phyloP scores from a whole-genome alignment of 768 basidiomycete species.

The Auricularia sp. region DNA sequence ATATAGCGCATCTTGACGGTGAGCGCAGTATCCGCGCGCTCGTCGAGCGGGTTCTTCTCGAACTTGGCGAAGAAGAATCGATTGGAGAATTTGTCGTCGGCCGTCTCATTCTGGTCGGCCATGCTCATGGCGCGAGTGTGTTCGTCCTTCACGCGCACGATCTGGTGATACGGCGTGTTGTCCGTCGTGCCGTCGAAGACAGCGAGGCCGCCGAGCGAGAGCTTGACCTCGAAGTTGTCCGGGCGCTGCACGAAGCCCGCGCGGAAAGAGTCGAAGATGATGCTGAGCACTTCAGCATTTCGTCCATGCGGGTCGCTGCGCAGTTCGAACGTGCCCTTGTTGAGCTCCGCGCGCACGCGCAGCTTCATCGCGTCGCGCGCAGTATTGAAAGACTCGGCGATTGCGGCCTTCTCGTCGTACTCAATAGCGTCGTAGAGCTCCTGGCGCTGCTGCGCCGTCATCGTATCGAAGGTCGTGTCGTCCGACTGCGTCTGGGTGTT shows the following conservation, averaged over 20 bases:
- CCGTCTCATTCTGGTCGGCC: constrained; percentile 21
- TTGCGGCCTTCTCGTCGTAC: constrained; percentile 78
- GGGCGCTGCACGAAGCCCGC: constrained; percentile 78
- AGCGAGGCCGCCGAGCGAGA: constrained; percentile 77
- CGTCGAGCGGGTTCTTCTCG: constrained; percentile 86
- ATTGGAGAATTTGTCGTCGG: constrained; percentile 23
- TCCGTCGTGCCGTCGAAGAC: constrained; percentile 88
- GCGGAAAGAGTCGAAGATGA: constrained; percentile 79
- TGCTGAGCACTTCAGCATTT: constrained; percentile 65
- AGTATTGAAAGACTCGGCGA: constrained; percentile 56
- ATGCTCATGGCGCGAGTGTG: constrained; percentile 13
- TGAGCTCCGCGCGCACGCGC: constrained; percentile 64
- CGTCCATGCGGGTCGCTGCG: constrained; percentile 57
- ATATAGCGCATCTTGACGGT: constrained; percentile 87
- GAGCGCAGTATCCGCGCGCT: constrained; percentile 82
- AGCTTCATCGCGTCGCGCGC: constrained; percentile 75
- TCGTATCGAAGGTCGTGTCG: constrained; percentile 41
- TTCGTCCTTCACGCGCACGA: constrained; percentile 70
- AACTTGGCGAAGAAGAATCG: constrained; percentile 83
- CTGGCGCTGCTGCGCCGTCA: constrained; percentile 62
- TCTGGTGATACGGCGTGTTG: constrained; percentile 75
- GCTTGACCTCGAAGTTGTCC: constrained; percentile 74
- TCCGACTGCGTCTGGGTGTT: constrained; percentile 28
- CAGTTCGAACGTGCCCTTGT: constrained; percentile 80
- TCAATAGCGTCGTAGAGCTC: constrained; percentile 86